A percentile compares a stretch with the other conserved stretches of the same genome.
phyloP scores from a whole-genome alignment of 495 filamentous ascomycete genomes.

The Hypoxylon lienhwacheense region DNA sequence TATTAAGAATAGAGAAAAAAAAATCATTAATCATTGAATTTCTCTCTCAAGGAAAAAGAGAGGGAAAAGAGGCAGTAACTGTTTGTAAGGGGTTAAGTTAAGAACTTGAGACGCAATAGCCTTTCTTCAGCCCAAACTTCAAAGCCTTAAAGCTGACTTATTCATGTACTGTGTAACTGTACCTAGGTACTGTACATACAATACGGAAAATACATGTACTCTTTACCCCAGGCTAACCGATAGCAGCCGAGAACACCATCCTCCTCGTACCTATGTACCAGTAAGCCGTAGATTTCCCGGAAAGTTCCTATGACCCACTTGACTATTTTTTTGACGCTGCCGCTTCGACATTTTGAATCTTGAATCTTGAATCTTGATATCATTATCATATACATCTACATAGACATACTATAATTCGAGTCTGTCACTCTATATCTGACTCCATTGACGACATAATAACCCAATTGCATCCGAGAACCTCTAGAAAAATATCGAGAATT shows the following conservation, averaged over 20 bases:
- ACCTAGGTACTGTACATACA: no score
- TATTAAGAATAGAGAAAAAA: not conserved
- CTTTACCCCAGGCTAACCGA: not conserved
- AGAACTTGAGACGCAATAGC: not conserved
- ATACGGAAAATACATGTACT: no score
- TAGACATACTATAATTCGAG: no score
- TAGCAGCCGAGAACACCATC: no score
- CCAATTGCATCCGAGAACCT: not conserved
- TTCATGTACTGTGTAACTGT: no score
- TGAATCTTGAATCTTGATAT: no score
- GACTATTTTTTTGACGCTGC: constrained; percentile 36
- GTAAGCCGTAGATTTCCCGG: constrained; percentile 24
- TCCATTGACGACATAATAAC: not conserved
- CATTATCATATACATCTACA: no score
- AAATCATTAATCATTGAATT: no score
- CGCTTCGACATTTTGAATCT: constrained; percentile 4
- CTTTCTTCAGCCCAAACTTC: constrained; percentile 1
- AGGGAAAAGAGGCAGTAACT: not conserved
- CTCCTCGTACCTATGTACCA: constrained; percentile 26
- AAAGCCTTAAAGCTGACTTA: no score
- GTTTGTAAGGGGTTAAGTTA: not conserved
- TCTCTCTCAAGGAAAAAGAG: not conserved
- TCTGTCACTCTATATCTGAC: no score
- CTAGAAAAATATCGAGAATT: not conserved
- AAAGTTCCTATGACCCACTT: constrained; percentile 18